These are phyloP conservation scores for Naganishia kalamii DNA, from an alignment of 768 basidiomycete genomes.

Conservation along the genomic window DNA sequence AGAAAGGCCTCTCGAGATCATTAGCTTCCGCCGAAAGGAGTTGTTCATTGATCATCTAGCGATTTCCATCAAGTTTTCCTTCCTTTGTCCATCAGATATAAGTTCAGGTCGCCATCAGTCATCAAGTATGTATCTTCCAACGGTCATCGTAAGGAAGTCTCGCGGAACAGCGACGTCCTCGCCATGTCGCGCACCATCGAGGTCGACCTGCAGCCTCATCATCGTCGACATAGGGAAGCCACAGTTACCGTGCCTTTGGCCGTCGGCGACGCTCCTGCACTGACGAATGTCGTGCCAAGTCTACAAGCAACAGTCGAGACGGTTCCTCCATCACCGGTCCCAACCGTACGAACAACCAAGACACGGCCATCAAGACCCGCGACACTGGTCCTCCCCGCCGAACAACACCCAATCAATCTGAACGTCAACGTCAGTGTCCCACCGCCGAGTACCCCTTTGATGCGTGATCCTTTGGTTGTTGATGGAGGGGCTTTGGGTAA, in stretches of 20 bases:
- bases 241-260: not conserved
- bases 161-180: too few relatives aligned
- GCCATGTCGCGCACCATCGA: not conserved
- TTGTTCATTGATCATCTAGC: too few relatives aligned
- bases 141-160: too few relatives aligned
- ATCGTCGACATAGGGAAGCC: not conserved
- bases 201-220: not conserved
- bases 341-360: not conserved
- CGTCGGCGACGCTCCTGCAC: not conserved
- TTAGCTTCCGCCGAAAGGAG: too few relatives aligned
- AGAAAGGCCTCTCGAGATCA: too few relatives aligned
- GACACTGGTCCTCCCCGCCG: not conserved
- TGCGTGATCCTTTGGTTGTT: not conserved
- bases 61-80: too few relatives aligned
- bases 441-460: not conserved
- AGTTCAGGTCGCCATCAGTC: too few relatives aligned
- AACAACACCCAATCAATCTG: not conserved
- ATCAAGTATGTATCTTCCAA: too few relatives aligned
- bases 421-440: not conserved
- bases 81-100: too few relatives aligned
- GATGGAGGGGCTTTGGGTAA: not conserved
- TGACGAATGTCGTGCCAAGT: not conserved
- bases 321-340: not conserved
- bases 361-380: not conserved
- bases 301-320: not conserved